Evolutionary conservation across 306 rosid species (phyloP).

Genomic region (Trifolium dubium): DNA sequence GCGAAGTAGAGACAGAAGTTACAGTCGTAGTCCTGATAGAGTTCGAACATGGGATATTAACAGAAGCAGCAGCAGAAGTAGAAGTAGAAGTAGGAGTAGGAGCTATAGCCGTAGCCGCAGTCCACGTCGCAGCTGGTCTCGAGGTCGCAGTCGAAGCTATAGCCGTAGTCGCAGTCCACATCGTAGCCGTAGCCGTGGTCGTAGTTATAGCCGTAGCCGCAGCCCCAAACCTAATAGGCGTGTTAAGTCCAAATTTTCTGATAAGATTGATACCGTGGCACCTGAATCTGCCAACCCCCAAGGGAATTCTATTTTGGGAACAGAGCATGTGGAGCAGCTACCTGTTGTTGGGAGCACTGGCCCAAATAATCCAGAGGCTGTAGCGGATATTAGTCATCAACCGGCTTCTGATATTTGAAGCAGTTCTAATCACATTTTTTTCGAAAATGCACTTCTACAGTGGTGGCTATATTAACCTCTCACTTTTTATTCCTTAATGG

Average conservation of each 20-base stretch:
- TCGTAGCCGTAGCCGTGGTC: conserved; percentile 47
- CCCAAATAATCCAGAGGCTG: conserved; percentile 47
- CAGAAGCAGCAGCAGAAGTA: conserved; percentile 52
- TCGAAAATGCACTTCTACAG: conserved; percentile 27
- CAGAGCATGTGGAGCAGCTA: conserved; percentile 42
- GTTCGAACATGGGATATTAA: conserved; percentile 88
- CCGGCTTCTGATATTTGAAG: conserved; percentile 43
- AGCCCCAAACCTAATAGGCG: conserved; percentile 56
- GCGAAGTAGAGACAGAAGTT: conserved; percentile 78
- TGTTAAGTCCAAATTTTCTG: conserved; percentile 49
- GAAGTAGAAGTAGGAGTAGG: conserved; percentile 58
- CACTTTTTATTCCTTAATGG: conserved; percentile 35
- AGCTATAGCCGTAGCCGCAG: conserved; percentile 60
- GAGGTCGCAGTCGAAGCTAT: conserved; percentile 58
- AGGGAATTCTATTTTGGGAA: conserved; percentile 42
- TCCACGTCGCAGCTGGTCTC: conserved; percentile 69
- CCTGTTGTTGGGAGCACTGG: conserved; percentile 44
- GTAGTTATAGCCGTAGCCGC: conserved; percentile 53
- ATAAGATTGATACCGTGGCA: conserved; percentile 38
- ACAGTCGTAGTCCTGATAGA: conserved; percentile 89
- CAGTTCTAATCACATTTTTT: conserved; percentile 29
- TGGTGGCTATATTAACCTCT: conserved; percentile 42
- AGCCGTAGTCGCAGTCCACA: conserved; percentile 61
- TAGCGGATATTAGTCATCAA: conserved; percentile 40
- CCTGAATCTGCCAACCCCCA: conserved; percentile 49